Evolutionary conservation across 495 filamentous ascomycete genomes (phyloP), one percentile per base, ranked within the genome.

Genomic region (Endocarpon pusillum): DNA sequence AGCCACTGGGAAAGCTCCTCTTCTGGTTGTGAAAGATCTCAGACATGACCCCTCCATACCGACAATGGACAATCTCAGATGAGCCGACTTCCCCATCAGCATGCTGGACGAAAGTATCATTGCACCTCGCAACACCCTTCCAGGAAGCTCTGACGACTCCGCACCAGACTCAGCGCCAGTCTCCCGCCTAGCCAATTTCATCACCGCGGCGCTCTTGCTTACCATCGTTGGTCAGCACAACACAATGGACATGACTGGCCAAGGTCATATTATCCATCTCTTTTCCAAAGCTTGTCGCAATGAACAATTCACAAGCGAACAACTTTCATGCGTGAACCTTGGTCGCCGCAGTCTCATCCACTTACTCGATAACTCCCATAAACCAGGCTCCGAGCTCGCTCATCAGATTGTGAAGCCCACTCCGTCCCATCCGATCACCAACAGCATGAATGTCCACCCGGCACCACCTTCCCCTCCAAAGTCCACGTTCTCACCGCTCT

Each of bases 201-300:
- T 74, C 32, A 32, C 34, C 12, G 64, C 55, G 16, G 67, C 67
- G 1, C 35, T 68, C 0, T 37, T 74, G 5, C 49, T 75, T 20
- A 64, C 59, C 1, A 41, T 69, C 34, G 42, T 52, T 22, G 53
- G 44, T 10, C 53, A 69, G 21, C 71, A 75, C 38, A 48, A 59
- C 21, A 38, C 49, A 11, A 66, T 69, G 59, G 69, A 73, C 40
- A 58, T 64, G 51, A 62, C 51, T 2, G 69, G 71, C 4, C 66
- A 67, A 43, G 59, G 46, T 6, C 50, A 57, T 5, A 43, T 70
- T 17, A 66, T 71, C 16, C n/a, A 46, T 17, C 52, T 68, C 9
- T 39, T 74, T 19, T 55, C 62, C n/a, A 73, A 64, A 45, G 62
- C 64, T 12, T 72, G 67, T 39, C 45, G 52, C 6, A 43, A 50